Base-by-base conservation (phyloP, 805 yeast species). In the Saccharomycopsis schoenii region DNA sequence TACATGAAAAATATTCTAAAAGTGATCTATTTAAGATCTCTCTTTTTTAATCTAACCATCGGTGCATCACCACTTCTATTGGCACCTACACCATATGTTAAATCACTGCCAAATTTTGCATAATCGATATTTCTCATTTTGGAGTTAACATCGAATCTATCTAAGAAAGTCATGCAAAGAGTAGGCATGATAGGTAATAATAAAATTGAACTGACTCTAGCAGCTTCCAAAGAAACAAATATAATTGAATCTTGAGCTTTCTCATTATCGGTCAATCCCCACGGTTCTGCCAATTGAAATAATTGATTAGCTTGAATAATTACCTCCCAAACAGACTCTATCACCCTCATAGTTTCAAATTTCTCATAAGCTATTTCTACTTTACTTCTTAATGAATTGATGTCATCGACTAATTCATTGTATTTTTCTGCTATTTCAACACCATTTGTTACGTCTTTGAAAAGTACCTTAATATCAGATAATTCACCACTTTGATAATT, bases 111-210 rank as follows among this genome's bases (percentile, higher is more conserved):
- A 29, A 83, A 70, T 11, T 60, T 63, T 0, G 88, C 82, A 67
- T 65, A 78, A 2, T 75, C 73, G 5, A 77, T 50, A 1, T 73
- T 68, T 54, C 93, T 73, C 17, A 73, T 74, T 0, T 67, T 69
- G 6, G 67, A 68, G 4, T 55, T 37, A 1, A 90, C 96, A 12
- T 77, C 81, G 58, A 93, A 70, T 60, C 89, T 75, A 68, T 86
- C 86, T 17, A 93, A 74, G 4, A 89, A 73, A 11, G 73, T 72
- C 0, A 68, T 64, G 0, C 96, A 72, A 58, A 90, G 75, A 2
- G 74, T 73, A 0, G 98, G 97, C 50, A 88, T 83, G 29, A 93
- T 77, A 1, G 97, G 89, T 62, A 80, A 84, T 39, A 87, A 75
- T 41, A 88, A 68, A 8, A 93, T 83, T 0, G 93, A 77, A 11